Conservation (phyloP, 2,329 filamentous ascomycete genomes). For the Trichoderma simmonsii region DNA sequence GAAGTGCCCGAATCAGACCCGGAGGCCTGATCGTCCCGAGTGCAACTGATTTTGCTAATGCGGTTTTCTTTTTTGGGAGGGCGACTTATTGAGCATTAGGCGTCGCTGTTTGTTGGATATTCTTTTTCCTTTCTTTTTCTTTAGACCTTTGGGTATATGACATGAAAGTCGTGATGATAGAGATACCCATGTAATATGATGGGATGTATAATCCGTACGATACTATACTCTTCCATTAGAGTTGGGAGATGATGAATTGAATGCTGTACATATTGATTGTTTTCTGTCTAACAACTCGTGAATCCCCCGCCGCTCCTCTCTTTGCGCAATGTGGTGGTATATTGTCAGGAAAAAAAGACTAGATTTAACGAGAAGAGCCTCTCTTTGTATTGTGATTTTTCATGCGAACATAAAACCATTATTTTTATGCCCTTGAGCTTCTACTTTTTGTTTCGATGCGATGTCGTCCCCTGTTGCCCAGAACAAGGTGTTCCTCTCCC, state of each 20-base stretch:
- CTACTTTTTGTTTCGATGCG: background rate
- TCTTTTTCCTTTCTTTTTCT: background rate
- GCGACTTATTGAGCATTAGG: background rate
- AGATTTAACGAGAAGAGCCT: background rate
- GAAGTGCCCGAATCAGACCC: conserved; percentile 45
- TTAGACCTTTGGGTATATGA: conserved; percentile 7
- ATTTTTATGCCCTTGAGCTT: background rate
- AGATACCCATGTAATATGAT: conserved; percentile 8
- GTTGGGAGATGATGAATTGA: conserved; percentile 8
- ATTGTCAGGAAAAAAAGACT: background rate
- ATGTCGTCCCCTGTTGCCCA: background rate
- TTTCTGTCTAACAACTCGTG: background rate
- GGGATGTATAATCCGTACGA: conserved; percentile 11
- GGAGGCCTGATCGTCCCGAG: conserved; percentile 27
- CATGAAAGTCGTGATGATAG: conserved; percentile 1
- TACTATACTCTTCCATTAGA: background rate
- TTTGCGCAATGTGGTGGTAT: background rate
- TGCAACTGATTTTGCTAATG: background rate
- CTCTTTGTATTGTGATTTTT: conserved; percentile 2
- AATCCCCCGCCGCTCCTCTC: background rate
- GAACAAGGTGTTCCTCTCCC: background rate
- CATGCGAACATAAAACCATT: conserved; percentile 1
- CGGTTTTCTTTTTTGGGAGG: background rate
- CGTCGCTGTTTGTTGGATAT: background rate
- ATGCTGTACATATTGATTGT: conserved; percentile 5